Percentiles rank a stretch among this genome's conserved stretches.
Conservation (phyloP, 1,139 yeast genomes). For the Pichia norvegensis region DNA sequence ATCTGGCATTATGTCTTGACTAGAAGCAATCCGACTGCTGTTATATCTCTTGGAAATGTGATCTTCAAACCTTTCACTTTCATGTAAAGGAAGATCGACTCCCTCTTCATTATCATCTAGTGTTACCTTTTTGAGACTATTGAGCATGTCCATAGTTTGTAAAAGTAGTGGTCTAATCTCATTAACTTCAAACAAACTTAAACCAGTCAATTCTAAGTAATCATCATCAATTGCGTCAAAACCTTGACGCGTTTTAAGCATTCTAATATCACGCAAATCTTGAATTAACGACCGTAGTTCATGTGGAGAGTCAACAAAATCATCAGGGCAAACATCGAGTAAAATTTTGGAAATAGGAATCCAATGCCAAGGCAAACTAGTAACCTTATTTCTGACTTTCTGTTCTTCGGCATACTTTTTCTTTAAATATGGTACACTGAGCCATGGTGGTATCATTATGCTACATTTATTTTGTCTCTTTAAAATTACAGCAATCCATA, state of each 20-base stretch:
- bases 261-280: slow-evolving; percentile 77
- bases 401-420: slow-evolving; percentile 63
- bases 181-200: slow-evolving; percentile 77
- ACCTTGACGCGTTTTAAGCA: slow-evolving; percentile 76
- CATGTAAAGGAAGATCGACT: background rate
- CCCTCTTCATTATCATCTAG: slow-evolving; percentile 22
- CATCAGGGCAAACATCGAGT: slow-evolving; percentile 65
- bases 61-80: background rate
- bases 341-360: slow-evolving; percentile 66
- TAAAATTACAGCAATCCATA: slow-evolving; percentile 82
- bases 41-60: background rate
- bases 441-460: slow-evolving; percentile 84
- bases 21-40: background rate
- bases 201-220: slow-evolving; percentile 74
- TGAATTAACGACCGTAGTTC: slow-evolving; percentile 63
- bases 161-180: slow-evolving; percentile 80
- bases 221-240: slow-evolving; percentile 70
- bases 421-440: slow-evolving; percentile 49
- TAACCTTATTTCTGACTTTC: slow-evolving; percentile 48
- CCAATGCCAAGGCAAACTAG: slow-evolving; percentile 83
- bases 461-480: slow-evolving; percentile 83
- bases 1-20: background rate
- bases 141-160: slow-evolving; percentile 68
- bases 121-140: slow-evolving; percentile 17
- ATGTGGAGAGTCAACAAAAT: slow-evolving; percentile 58